Base-by-base conservation (phyloP, 2,329 filamentous ascomycete species). In the Thyridium curvatum region DNA sequence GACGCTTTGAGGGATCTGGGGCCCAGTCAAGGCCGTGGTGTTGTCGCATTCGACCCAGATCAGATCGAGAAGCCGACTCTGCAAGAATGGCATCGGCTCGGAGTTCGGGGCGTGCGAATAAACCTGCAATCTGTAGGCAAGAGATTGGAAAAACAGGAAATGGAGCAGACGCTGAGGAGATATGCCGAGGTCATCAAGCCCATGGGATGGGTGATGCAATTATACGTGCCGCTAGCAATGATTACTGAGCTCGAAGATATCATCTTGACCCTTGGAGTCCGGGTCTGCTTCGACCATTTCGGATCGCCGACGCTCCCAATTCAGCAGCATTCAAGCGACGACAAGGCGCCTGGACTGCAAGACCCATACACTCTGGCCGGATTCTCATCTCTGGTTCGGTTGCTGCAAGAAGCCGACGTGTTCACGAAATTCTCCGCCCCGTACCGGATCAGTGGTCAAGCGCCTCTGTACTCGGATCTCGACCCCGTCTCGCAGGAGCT, bases 201-300 rank as follows among this genome's bases (percentile, higher is more conserved):
- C 0, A 56, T 73, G 4, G 63, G 60, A 37, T 82, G 78, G 79
- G 68, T 72, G 1, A 55, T 82, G 13, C 74, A 81, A 48, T 50
- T 81, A 8, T 81, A 78, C 49, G 58, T 80, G 14, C 64, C 71
- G 3, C 63, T 82, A 52, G 59, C 66, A 15, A 63, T 66, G 46
- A 58, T 79, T 3, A 28, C 32, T 14, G 56, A 65, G 5, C 47
- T 65, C 13, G 67, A 75, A 45, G 50, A 54, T 4, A 61, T 77
- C 28, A 57, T 77, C 2, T 65, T 71, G 1, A 48, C 52, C 1
- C 61, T 81, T 3, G 62, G 63, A 4, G 64, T 79, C 14, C 69
- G 66, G 34, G 54, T 79, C 30, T 78, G 72, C 44, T 65, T 82
- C 49, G 78, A 79, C 49, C 78, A 82, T 49, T 73, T 80, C 43